phyloP scores from a whole-genome alignment of 2,329 filamentous ascomycete genomes.

The Epicoccum sorghinum region DNA sequence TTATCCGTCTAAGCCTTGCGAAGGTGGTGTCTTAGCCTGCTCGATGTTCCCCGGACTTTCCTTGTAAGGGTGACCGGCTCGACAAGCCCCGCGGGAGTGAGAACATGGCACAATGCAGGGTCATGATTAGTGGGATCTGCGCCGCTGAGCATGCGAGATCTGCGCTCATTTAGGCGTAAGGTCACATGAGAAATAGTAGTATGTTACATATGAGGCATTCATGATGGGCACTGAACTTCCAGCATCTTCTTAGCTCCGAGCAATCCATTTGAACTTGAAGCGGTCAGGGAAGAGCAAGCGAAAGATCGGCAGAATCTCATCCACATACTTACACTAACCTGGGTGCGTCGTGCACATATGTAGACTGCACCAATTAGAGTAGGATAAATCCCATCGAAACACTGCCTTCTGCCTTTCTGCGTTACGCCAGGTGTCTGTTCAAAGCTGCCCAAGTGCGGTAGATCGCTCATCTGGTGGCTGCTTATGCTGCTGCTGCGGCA shows the following conservation, averaged over 20 bases:
- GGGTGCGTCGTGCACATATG: too few species aligned
- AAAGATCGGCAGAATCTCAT: too few species aligned
- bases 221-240: too few species aligned
- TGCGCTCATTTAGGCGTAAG: conserved; percentile 1
- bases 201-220: too few species aligned
- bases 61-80: conserved; percentile 3
- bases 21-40: conserved; percentile 4
- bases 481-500: conserved; percentile 4
- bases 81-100: conserved; percentile 5
- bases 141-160: conserved; percentile 3
- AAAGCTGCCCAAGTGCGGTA: background rate
- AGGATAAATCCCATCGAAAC: too few species aligned
- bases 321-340: too few species aligned
- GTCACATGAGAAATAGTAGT: background rate
- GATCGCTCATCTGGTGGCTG: background rate
- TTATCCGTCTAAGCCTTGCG: conserved; percentile 13
- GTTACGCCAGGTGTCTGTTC: too few species aligned
- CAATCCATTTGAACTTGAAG: too few species aligned
- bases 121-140: conserved; percentile 4
- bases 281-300: too few species aligned
- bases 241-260: too few species aligned
- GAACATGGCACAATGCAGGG: conserved; percentile 1
- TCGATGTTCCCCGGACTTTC: conserved; percentile 14
- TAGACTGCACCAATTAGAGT: too few species aligned
- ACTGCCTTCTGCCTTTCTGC: too few species aligned